Base-by-base conservation (phyloP, 129 eudicot genomes). In the Escallonia herrerae region DNA sequence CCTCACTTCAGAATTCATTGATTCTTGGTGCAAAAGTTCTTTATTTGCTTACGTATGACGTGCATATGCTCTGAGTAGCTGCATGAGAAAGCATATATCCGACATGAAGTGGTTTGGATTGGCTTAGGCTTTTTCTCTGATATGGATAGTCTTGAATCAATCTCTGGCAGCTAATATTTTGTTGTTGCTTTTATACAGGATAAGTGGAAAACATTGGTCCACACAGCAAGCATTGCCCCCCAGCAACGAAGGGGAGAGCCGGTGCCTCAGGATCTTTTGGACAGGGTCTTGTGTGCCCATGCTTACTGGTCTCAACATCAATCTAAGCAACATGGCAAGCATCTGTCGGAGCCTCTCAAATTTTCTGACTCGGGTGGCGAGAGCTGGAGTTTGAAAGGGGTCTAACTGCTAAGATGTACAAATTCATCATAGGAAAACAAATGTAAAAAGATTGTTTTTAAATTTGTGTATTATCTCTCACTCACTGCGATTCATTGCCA, bases 181-280 rank as follows among this genome's bases (percentile, higher is more conserved):
- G 33, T 11, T 60, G 5, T 12, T 40, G 33, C 13, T 3, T 55
- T 41, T 54, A 44, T 72, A 22, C 69, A 93, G 99, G 99, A 93
- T 74, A 93, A 93, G 73, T 93, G 99, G 99, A 93, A 93, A 73
- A 93, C 99, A 46, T 72, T 93, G 79, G 98, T 91, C 44, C 98
- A 91, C 71, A 91, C 98, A 13, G 98, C 98, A 44, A 85, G 91
- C 73, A 91, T 93, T 5, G 71, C 96, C 14, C 95, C 99, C 8
- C 99, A 93, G 74, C 96, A 93, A 75, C 77, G 99, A 71, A 76
- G 99, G 74, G 99, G 99, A 10, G 95, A 93, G 87, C 96, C 99
- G 0, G 99, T 93, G 14, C 99, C 96, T 2, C 99, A 93, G 66
- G 85, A 86, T 63, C 90, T 93, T 11, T 63, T 93, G 64, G 96